Conservation (phyloP, 148 eudicot genomes). For the Nepenthes mirabilis region DNA sequence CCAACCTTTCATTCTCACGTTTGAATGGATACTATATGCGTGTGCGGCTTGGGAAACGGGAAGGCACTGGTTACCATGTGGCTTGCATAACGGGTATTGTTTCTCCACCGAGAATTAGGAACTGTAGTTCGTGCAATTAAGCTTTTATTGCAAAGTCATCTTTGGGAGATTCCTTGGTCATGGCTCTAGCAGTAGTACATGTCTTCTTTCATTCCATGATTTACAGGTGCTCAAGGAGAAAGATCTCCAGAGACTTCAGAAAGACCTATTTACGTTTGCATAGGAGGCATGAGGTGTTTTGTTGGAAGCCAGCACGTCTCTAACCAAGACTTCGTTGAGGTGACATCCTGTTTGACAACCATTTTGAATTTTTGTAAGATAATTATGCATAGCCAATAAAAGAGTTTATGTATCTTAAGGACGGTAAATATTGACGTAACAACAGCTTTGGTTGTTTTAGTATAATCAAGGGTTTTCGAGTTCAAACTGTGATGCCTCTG, state of each 20-base stretch:
- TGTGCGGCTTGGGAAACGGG: conserved; percentile 44
- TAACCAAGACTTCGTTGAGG: conserved; percentile 62
- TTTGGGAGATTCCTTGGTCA: background rate
- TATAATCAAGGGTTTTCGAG: too few relatives aligned
- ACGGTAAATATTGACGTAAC: too few relatives aligned
- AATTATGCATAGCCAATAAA: too few relatives aligned
- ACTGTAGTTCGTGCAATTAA: background rate
- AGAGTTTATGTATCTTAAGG: too few relatives aligned
- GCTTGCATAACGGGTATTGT: conserved; percentile 43
- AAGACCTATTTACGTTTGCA: conserved; percentile 24
- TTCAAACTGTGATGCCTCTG: too few relatives aligned
- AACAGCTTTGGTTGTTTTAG: too few relatives aligned
- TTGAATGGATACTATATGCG: conserved; percentile 51
- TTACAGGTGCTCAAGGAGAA: conserved; percentile 20
- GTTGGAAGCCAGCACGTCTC: conserved; percentile 47
- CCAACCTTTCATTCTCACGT: conserved; percentile 15
- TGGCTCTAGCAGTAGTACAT: background rate
- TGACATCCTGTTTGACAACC: conserved; percentile 7
- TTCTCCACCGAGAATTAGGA: background rate
- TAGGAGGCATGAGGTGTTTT: conserved; percentile 33
- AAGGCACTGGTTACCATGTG: conserved; percentile 50
- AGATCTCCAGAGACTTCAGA: conserved; percentile 16
- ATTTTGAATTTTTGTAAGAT: background rate
- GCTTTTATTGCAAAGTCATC: background rate
- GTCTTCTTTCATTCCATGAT: background rate